Evolutionary conservation across 441 rosid species (phyloP), one percentile per base, ranked within the genome.

Genomic region (Adansonia madagascariensis): DNA sequence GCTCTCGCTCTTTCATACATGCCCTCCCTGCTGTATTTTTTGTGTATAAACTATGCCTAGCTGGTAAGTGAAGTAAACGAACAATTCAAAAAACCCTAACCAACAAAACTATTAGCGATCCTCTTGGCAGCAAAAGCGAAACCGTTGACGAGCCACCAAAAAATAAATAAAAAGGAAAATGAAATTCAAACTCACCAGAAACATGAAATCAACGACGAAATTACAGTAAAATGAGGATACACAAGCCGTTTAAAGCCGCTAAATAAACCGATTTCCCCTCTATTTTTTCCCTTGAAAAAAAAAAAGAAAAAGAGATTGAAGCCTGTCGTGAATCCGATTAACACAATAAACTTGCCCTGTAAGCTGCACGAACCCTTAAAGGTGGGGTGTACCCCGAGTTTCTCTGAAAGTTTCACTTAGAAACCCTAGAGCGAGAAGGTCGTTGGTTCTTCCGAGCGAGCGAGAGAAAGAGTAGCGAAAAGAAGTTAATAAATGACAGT

Each of bases 391-490:
- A 9, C n/a, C 4, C 22, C 22, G 63, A 6, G 22, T 6, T 65
- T 10, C 39, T n/a, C 52, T 41, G 74, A 46, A 62, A 78, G 50
- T 17, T 53, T 43, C 8, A 6, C 27, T 75, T 79, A 67, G 81
- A 84, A 85, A 85, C 86, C 87, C 86, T 85, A 81, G 80, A 87
- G 81, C 44, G 74, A 50, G 76, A 35, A 62, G 12, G 52, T 63
- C 15, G 75, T 66, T 73, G 74, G 72, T 49, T 77, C 11, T 9
- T 3, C 6, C 3, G 56, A 64, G 73, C 39, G 18, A 5, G 18
- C 2, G 8, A n/a, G 20, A 72, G 80, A 35, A 53, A 68, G 24
- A 41, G 72, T 74, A 22, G 63, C 10, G 14, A 59, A 15, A 24
- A 75, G 6, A 9, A 80, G 74, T 49, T 72, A 53, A 72, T 72